A percentile compares a stretch with the other conserved stretches of the same genome.
phyloP scores from a whole-genome alignment of 1,284 basidiomycete species.

The Marasmius sp. region DNA sequence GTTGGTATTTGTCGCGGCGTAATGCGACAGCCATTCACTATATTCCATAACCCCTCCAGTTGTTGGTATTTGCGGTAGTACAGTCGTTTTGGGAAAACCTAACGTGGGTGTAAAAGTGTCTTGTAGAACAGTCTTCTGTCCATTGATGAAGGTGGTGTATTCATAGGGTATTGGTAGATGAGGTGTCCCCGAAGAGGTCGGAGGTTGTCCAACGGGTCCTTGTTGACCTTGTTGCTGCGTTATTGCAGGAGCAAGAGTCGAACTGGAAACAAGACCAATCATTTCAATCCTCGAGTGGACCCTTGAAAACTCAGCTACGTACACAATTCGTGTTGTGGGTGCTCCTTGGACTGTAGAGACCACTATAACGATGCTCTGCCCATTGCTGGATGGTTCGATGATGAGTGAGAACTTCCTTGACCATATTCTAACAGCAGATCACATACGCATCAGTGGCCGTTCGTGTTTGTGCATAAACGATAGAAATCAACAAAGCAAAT shows the following conservation, averaged over 20 bases:
- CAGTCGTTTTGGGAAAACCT: conserved; percentile 37
- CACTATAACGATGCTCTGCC: conserved; percentile 38
- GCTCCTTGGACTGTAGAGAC: conserved; percentile 16
- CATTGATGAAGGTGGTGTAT: conserved; percentile 58
- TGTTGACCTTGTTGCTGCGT: conserved; percentile 31
- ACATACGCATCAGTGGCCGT: conserved; percentile 48
- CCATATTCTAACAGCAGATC: neutral
- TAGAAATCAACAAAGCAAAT: conserved; percentile 28
- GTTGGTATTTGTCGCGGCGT: conserved; percentile 40
- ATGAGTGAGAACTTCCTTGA: conserved; percentile 3
- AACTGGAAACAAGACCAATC: conserved; percentile 20
- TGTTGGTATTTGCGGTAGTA: conserved; percentile 29
- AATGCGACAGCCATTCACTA: conserved; percentile 47
- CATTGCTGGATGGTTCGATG: conserved; percentile 37
- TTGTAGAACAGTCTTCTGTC: conserved; percentile 41
- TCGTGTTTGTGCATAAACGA: conserved; percentile 43
- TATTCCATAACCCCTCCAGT: conserved; percentile 56
- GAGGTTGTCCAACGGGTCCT: conserved; percentile 62
- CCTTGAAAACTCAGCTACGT: conserved; percentile 5
- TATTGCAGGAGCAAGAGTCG: conserved; percentile 24
- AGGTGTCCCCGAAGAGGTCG: conserved; percentile 25
- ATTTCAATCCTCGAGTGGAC: conserved; percentile 21
- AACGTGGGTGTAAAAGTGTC: conserved; percentile 58
- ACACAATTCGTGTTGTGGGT: conserved; percentile 10
- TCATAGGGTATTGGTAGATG: neutral